Base-by-base conservation (phyloP, 2,329 filamentous ascomycete genomes). In the Colletotrichum shisoi region DNA sequence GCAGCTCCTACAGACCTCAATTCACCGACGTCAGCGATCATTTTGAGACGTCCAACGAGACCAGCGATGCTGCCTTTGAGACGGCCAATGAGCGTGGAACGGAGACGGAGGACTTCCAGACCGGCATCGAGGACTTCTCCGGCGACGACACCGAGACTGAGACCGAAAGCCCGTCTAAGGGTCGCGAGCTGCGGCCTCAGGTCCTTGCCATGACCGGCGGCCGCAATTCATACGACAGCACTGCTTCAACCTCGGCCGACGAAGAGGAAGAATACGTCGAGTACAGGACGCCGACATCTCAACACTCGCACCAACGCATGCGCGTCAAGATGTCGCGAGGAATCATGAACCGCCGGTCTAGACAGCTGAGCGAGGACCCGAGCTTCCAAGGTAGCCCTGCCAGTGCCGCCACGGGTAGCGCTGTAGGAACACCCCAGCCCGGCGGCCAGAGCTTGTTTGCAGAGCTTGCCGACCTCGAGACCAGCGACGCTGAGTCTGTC, bases 81-180 rank as follows among this genome's bases (percentile, higher is more conserved):
- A 89, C 87, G 1, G 87, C 87, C 27, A 92, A 96, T 73, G 94
- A 97, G 78, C 88, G 88, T 34, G 86, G 83, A 13, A 97, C 93
- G 0, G 94, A 96, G 79, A 96, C 93, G 12, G 94, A 98, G 72
- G 93, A 93, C 70, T 98, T 98, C 86, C 91, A 96, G 76, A 97
- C 94, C 4, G 93, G 92, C n/a, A 87, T 89, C 17, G 95, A 98
- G 72, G 91, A 92, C 24, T 79, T 88, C 59, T 85, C 85, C 17
- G 93, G 89, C 74, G 91, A 88, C 69, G 91, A 93, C 71, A 83
- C 79, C 3, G 82, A 91, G 54, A 96, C 93, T 0, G 94, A 97
- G 79, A 98, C 94, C 0, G 94, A 97, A 76, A 85, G 83, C 62
- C 82, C 79, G 2, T 79, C 81, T 3, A 81, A 79, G 72, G 81